Base-by-base conservation (phyloP, 2,329 filamentous ascomycete genomes). In the Diaporthe destruens region DNA sequence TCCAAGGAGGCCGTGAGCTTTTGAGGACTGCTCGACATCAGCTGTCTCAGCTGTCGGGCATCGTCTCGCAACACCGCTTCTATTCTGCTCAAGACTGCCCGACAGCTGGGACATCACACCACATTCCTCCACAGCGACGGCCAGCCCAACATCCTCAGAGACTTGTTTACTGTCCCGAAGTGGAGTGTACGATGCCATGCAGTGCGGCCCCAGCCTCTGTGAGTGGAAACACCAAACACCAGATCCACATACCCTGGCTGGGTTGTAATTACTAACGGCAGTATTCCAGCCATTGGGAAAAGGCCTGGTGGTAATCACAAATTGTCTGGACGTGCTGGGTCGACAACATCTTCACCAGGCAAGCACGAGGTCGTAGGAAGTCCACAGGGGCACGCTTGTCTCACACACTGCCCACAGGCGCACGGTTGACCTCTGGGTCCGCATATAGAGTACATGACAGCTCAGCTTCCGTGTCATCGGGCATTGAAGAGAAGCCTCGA, bases 1-100 rank as follows among this genome's bases (percentile, higher is more conserved):
- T 71, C 36, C 44, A 75, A 68, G 49, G 71, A 72, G 53, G 25
- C 55, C 25, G n/a, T 42, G 51, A 59, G n/a, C 34, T 61, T 51
- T 5, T 39, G 49, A 68, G 63, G 7, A 16, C 39, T 18, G 55
- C 34, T 51, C 49, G 32, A 14, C n/a, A 23, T 20, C 47, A 5
- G 5, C 2, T 25, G 0, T 25, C 18, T n/a, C 14, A 12, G 25
- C 36, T 23, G 36, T 14, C 6, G 32, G n/a, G 14, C 6, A 12
- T 9, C 32, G 0, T 23, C 8, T 7, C 9, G 12, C 61, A 25
- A 20, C 29, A 66, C n/a, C n/a, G n/a, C n/a, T 14, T 16, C 29
- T 16, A 39, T 23, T 36, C 18, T 53, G 18, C 47, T 23, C 32
- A 14, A 1, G 16, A 44, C 29, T 14, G 7, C 3, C 0, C 44